These are phyloP conservation scores for Serendipita sp. DNA, from an alignment of 768 basidiomycete species.

Conservation along the genomic window DNA sequence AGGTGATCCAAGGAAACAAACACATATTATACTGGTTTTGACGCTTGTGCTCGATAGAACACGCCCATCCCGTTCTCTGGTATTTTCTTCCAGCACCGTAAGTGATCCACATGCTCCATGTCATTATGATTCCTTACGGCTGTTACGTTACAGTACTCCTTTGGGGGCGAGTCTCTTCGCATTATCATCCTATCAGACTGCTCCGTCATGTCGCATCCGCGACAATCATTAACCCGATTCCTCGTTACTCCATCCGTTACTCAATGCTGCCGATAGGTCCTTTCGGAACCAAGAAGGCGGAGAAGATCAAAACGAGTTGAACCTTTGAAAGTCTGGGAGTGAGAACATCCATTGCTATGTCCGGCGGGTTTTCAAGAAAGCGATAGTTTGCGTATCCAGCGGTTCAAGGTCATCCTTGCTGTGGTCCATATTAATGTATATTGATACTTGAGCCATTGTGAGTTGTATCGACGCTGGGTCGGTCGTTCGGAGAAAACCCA, in stretches of 20 bases:
- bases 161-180: constrained; percentile 16
- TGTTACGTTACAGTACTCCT: constrained; percentile 12
- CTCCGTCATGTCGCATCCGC: constrained; percentile 14
- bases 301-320: not conserved
- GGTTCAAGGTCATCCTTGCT: constrained; percentile 38
- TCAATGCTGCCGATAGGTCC: constrained; percentile 10
- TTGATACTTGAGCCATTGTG: constrained; percentile 53
- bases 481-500: constrained; percentile 58
- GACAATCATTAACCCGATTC: constrained; percentile 15
- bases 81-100: constrained; percentile 19
- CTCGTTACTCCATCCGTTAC: constrained; percentile 16
- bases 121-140: not conserved
- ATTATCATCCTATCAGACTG: constrained; percentile 15
- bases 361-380: not conserved
- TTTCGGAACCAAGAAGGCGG: not conserved
- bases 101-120: not conserved
- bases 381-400: constrained; percentile 18
- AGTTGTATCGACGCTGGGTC: constrained; percentile 42
- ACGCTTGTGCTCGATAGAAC: constrained; percentile 10
- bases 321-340: not conserved
- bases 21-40: not conserved
- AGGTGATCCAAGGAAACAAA: not conserved
- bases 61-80: constrained; percentile 14
- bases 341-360: no score
- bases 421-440: constrained; percentile 38